A percentile compares a stretch with the other conserved stretches of the same genome.
These are phyloP conservation scores for Bipolaris gigantea DNA, from an alignment of 2,329 filamentous ascomycete genomes.

Conservation along the genomic window DNA sequence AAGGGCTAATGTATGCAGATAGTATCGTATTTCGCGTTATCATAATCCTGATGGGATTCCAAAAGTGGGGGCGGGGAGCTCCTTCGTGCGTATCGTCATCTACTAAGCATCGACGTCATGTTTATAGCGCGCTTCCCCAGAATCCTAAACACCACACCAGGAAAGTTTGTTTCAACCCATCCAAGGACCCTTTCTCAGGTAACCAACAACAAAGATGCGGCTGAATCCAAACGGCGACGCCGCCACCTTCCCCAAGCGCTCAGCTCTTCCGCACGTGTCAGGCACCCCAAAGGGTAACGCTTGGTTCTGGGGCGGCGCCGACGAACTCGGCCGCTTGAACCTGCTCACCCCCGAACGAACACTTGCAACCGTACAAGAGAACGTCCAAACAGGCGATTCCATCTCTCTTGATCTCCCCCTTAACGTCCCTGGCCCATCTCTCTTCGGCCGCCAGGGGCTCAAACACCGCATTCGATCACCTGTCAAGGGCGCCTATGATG, in stretches of 20 bases:
- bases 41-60: background rate
- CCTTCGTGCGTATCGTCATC: background rate
- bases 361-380: conserved; percentile 52
- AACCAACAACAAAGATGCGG: conserved; percentile 15
- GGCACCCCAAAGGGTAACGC: conserved; percentile 26
- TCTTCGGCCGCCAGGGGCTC: conserved; percentile 61
- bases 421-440: conserved; percentile 55
- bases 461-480: conserved; percentile 37
- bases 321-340: conserved; percentile 61
- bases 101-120: conserved; percentile 5
- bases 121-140: background rate
- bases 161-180: background rate
- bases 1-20: background rate
- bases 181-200: background rate
- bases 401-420: conserved; percentile 64
- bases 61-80: conserved; percentile 1
- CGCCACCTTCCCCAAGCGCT: conserved; percentile 25
- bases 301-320: conserved; percentile 31
- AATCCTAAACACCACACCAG: too few species aligned
- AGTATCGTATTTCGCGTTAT: background rate
- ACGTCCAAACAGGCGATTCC: conserved; percentile 56
- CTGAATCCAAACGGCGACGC: conserved; percentile 23
- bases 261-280: conserved; percentile 23
- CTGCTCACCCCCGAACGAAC: conserved; percentile 60
- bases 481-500: conserved; percentile 28